Evolutionary conservation across 1,284 basidiomycete species (phyloP).

Genomic region (Austroboletus novae-zelandiae): DNA sequence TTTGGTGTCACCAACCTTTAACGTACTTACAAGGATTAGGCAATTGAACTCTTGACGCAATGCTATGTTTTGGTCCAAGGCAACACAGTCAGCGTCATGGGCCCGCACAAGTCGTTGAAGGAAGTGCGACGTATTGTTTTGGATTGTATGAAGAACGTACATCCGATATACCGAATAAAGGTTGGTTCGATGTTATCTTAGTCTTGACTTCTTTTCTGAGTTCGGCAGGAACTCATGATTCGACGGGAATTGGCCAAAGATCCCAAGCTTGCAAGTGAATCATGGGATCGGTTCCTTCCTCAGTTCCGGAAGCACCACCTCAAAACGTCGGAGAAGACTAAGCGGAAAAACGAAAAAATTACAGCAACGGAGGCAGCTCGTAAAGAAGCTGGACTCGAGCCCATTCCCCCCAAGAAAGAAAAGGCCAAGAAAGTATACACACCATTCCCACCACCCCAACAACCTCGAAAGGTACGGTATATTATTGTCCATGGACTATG

Average conservation of each 20-base stretch:
- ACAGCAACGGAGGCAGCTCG: slow-evolving; percentile 57
- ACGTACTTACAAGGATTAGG: slow-evolving; percentile 47
- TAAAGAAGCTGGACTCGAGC: slow-evolving; percentile 56
- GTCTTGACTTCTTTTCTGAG: slow-evolving; percentile 4
- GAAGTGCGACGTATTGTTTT: slow-evolving; percentile 94
- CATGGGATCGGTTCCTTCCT: slow-evolving; percentile 97
- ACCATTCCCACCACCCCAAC: slow-evolving; percentile 95
- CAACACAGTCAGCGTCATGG: slow-evolving; percentile 98
- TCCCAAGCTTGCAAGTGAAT: slow-evolving; percentile 90
- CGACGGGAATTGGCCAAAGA: slow-evolving; percentile 97
- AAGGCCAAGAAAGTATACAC: slow-evolving; percentile 96
- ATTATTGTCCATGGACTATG: background rate
- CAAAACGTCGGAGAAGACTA: slow-evolving; percentile 90
- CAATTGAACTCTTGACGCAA: slow-evolving; percentile 94
- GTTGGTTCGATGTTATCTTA: slow-evolving; percentile 37
- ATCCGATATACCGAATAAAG: slow-evolving; percentile 99
- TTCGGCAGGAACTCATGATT: slow-evolving; percentile 93
- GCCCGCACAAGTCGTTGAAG: slow-evolving; percentile 91
- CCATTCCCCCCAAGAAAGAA: slow-evolving; percentile 36
- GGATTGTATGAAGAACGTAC: slow-evolving; percentile 99
- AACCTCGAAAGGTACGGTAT: slow-evolving; percentile 76
- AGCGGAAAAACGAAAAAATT: slow-evolving; percentile 74
- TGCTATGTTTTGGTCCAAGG: slow-evolving; percentile 99
- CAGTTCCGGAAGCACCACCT: slow-evolving; percentile 93
- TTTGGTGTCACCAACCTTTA: background rate